Percentiles rank a stretch among this genome's conserved stretches.
Conservation (phyloP, 169 alveolate species). For the Eimeria maxima region DNA sequence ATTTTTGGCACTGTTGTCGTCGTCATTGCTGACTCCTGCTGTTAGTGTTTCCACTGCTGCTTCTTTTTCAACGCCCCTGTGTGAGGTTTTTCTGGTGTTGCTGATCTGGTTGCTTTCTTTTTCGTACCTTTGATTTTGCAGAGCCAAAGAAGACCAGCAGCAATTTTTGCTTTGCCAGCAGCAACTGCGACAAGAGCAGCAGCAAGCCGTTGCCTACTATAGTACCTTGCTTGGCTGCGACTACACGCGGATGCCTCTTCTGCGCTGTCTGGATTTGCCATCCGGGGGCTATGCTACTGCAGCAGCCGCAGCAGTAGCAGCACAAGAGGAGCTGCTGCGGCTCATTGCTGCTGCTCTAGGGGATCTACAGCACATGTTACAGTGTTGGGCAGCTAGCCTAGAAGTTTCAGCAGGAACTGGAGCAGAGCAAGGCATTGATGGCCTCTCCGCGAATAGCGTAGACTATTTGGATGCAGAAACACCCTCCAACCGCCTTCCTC, state of each 20-base stretch:
- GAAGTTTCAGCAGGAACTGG: constrained; percentile 23
- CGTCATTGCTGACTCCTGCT: neutral
- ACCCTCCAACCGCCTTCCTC: constrained; percentile 46
- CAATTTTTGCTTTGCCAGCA: constrained; percentile 47
- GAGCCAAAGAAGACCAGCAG: constrained; percentile 42
- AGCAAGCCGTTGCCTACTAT: constrained; percentile 8
- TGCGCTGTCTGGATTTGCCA: constrained; percentile 60
- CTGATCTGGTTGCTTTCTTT: neutral
- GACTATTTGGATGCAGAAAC: constrained; percentile 4
- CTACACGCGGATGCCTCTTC: constrained; percentile 46
- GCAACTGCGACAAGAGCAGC: constrained; percentile 18
- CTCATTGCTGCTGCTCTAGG: constrained; percentile 43
- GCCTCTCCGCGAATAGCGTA: neutral
- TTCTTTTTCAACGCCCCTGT: neutral
- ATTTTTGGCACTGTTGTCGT: neutral
- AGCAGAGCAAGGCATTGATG: constrained; percentile 10
- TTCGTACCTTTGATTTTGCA: neutral
- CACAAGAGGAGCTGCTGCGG: constrained; percentile 49
- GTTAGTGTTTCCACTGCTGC: neutral
- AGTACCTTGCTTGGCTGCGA: constrained; percentile 65
- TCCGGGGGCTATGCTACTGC: constrained; percentile 49
- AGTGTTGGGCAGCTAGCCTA: constrained; percentile 57
- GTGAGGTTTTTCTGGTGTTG: neutral
- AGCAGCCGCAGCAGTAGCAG: constrained; percentile 61
- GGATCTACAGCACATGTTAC: constrained; percentile 14